Percentiles rank a stretch among this genome's conserved stretches.
These are phyloP conservation scores for Penicillium odoratum DNA, from an alignment of 495 filamentous ascomycete genomes.

Conservation along the genomic window DNA sequence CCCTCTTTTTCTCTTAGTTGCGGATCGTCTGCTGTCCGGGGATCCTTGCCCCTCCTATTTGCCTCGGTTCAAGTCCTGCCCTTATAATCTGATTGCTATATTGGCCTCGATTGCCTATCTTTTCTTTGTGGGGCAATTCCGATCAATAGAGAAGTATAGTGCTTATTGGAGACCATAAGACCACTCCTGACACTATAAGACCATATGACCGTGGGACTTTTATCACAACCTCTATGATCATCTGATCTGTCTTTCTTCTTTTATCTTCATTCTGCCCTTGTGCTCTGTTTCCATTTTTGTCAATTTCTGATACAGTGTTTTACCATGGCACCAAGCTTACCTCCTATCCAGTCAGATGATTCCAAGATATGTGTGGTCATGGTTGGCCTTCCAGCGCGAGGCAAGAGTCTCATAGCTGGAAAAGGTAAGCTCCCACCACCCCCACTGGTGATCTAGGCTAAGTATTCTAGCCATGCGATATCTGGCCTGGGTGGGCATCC, in stretches of 20 bases:
- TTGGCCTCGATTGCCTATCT: background rate
- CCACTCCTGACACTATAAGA: background rate
- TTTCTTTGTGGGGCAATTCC: too few species aligned
- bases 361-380: conserved; percentile 97
- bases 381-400: conserved; percentile 92
- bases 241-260: conserved; percentile 4
- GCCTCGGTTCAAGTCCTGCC: conserved; percentile 14
- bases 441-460: background rate
- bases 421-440: conserved; percentile 64
- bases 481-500: conserved; percentile 91
- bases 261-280: background rate
- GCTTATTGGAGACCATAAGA: too few species aligned
- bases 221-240: background rate
- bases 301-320: background rate
- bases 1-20: conserved; percentile 1
- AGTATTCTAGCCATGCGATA: conserved; percentile 77
- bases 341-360: conserved; percentile 75
- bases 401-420: conserved; percentile 95
- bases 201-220: background rate
- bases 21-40: conserved; percentile 4
- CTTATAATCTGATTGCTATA: background rate
- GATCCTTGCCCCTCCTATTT: conserved; percentile 16
- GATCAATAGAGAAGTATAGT: too few species aligned
- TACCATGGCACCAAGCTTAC: conserved; percentile 19
- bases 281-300: background rate